These are phyloP conservation scores for Pythium apleroticum DNA, from an alignment of 352 stramenopile genomes.

Conservation along the genomic window DNA sequence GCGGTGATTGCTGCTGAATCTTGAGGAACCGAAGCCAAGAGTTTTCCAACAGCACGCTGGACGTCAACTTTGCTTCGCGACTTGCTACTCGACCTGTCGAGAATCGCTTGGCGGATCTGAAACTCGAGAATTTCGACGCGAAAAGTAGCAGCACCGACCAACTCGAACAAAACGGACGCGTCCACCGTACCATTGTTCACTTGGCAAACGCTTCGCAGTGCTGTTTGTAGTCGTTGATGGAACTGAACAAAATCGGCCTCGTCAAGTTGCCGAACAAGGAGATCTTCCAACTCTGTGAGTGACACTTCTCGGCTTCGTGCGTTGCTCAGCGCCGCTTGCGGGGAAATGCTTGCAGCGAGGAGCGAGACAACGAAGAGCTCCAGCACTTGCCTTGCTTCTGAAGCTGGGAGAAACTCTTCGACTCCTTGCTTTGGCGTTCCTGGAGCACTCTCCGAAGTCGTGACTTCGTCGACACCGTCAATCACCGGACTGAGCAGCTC, in stretches of 20 bases:
- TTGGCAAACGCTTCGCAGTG: not conserved
- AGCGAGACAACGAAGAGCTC: conserved; percentile 7
- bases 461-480: not conserved
- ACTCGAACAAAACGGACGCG: conserved; percentile 19
- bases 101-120: conserved; percentile 38
- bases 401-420: not conserved
- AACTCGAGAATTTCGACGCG: conserved; percentile 49
- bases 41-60: conserved; percentile 27
- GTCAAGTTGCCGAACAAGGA: not conserved
- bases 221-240: not conserved
- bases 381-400: conserved; percentile 5
- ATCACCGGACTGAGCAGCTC: not conserved
- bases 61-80: conserved; percentile 31
- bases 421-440: not conserved
- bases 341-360: conserved; percentile 5
- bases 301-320: not conserved
- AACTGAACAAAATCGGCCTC: not conserved
- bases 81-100: conserved; percentile 24
- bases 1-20: conserved; percentile 20
- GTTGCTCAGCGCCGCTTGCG: not conserved
- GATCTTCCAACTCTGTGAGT: not conserved
- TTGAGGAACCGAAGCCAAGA: conserved; percentile 22
- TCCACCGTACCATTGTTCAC: conserved; percentile 1
- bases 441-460: not conserved
- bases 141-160: conserved; percentile 34